Conservation (phyloP, 129 eudicot species). For the Flaveria robusta region DNA sequence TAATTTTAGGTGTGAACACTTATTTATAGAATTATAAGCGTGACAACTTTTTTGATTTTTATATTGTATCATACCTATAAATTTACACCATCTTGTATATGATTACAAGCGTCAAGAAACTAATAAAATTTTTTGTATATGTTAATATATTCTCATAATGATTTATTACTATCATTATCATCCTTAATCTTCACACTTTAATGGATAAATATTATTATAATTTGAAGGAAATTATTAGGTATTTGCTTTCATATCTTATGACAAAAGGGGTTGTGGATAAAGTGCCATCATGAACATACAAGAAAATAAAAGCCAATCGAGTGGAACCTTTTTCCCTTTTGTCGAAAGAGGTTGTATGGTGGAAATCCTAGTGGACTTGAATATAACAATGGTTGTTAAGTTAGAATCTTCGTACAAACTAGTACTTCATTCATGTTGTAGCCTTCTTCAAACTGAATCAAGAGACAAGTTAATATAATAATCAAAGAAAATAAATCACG, state of each 20-base stretch:
- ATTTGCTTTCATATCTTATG: slow-evolving; percentile 30
- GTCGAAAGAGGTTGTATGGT: slow-evolving; percentile 26
- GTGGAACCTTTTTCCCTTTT: slow-evolving; percentile 31
- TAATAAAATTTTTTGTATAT: not conserved
- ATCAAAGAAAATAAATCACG: not conserved
- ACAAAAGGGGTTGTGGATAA: slow-evolving; percentile 27
- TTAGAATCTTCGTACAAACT: slow-evolving; percentile 25
- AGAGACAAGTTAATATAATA: not conserved
- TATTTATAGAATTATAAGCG: too few species aligned
- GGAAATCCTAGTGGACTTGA: slow-evolving; percentile 36
- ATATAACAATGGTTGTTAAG: slow-evolving; percentile 15
- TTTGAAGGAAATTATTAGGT: slow-evolving; percentile 34
- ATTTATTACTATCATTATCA: not conserved
- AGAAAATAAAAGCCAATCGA: slow-evolving; percentile 30
- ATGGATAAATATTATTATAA: slow-evolving; percentile 23
- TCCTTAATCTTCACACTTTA: slow-evolving; percentile 6
- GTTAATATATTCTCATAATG: not conserved
- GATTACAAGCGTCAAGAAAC: not conserved
- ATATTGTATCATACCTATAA: too few species aligned
- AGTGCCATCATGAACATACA: slow-evolving; percentile 27
- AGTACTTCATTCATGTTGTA: slow-evolving; percentile 16
- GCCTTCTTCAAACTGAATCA: not conserved
- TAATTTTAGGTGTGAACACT: too few species aligned
- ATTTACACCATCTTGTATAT: too few species aligned
- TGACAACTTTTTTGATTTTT: too few species aligned